Evolutionary conservation across 2,329 filamentous ascomycete species (phyloP).

Genomic region (Blastomyces emzantsi): DNA sequence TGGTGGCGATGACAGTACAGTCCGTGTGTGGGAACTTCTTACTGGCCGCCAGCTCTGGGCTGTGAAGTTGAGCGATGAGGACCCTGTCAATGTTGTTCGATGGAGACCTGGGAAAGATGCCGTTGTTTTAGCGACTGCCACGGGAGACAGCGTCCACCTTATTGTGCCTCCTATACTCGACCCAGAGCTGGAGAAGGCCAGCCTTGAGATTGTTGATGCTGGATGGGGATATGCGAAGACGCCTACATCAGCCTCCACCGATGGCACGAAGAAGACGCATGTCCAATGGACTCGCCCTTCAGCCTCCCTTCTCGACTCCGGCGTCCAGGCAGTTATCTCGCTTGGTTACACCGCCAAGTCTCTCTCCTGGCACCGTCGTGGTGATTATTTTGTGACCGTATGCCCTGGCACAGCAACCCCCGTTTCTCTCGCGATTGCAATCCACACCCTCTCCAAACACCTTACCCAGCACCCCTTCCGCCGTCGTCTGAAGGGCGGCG

Average conservation of each 20-base stretch:
- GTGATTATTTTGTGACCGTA: conserved; percentile 89
- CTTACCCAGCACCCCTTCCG: conserved; percentile 92
- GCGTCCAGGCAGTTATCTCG: conserved; percentile 71
- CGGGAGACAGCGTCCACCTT: conserved; percentile 77
- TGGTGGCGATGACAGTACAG: conserved; percentile 87
- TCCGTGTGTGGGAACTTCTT: conserved; percentile 79
- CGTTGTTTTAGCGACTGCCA: conserved; percentile 71
- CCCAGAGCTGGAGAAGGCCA: conserved; percentile 63
- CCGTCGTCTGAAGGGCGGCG: conserved; percentile 57
- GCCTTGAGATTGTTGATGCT: conserved; percentile 67
- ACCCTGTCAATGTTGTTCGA: conserved; percentile 74
- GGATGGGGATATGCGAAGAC: conserved; percentile 85
- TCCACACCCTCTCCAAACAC: conserved; percentile 93
- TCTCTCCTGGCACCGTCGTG: conserved; percentile 85
- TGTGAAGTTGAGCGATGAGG: conserved; percentile 63
- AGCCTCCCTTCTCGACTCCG: conserved; percentile 58
- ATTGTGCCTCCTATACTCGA: conserved; percentile 66
- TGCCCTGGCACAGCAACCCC: conserved; percentile 55
- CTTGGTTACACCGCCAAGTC: conserved; percentile 75
- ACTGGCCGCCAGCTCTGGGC: conserved; percentile 85
- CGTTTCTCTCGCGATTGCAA: conserved; percentile 61
- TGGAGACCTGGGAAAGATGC: conserved; percentile 83
- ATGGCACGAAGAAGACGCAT: conserved; percentile 55
- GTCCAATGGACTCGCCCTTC: conserved; percentile 79
- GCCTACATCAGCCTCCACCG: conserved; percentile 43